phyloP scores from a whole-genome alignment of 2,329 filamentous ascomycete genomes.

The Penicillium brasilianum region DNA sequence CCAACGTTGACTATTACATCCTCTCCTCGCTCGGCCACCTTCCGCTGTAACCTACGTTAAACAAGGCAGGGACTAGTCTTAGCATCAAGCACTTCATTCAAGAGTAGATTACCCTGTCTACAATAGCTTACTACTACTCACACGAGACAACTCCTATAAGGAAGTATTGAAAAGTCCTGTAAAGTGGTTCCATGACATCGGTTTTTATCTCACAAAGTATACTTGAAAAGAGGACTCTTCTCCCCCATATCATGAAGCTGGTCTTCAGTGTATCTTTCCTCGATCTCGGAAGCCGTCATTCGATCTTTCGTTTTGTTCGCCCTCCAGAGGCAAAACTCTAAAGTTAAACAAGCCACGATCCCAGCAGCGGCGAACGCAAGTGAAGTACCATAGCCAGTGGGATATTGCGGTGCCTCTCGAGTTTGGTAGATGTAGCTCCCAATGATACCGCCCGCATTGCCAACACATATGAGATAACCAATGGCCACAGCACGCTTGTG shows the following conservation, averaged over 20 bases:
- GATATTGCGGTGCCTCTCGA: conserved; percentile 40
- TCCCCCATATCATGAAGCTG: conserved; percentile 16
- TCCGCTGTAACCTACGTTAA: too few species aligned
- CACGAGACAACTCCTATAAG: too few species aligned
- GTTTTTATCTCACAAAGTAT: conserved; percentile 15
- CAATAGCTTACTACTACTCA: too few species aligned
- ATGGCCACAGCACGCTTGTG: conserved; percentile 51
- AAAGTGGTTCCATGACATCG: too few species aligned
- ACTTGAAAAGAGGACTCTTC: conserved; percentile 16
- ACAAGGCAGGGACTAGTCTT: too few species aligned
- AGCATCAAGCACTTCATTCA: too few species aligned
- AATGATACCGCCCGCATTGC: conserved; percentile 46
- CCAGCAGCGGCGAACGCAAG: conserved; percentile 36
- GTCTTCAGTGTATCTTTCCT: conserved; percentile 7
- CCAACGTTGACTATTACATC: too few species aligned
- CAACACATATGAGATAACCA: conserved; percentile 48
- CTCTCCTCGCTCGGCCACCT: too few species aligned
- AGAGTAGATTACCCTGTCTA: too few species aligned
- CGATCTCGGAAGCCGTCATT: conserved; percentile 10
- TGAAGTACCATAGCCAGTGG: conserved; percentile 41
- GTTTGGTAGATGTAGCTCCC: conserved; percentile 43
- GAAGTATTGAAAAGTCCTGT: too few species aligned
- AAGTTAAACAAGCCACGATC: conserved; percentile 22
- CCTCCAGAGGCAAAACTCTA: conserved; percentile 15
- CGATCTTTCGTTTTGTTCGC: conserved; percentile 8